These are phyloP conservation scores for Pleurotus sapidus DNA, from an alignment of 768 basidiomycete genomes.

Conservation along the genomic window DNA sequence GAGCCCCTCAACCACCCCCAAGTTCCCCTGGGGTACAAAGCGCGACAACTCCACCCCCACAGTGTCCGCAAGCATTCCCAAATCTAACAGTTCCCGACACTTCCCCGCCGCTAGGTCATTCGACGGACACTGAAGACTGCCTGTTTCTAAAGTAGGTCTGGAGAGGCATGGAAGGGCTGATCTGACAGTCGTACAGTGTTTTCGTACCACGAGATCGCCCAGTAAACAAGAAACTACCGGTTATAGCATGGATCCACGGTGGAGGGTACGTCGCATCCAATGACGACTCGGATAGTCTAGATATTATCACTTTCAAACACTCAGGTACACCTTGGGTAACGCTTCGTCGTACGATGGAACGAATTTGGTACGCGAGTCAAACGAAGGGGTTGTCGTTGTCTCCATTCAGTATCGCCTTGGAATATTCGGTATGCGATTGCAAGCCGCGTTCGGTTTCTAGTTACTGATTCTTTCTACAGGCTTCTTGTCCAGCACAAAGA, in stretches of 20 bases:
- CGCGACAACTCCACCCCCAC: constrained; percentile 25
- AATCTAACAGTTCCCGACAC: constrained; percentile 29
- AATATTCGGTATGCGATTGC: constrained; percentile 19
- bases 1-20: constrained; percentile 27
- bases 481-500: constrained; percentile 39
- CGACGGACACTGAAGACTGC: constrained; percentile 33
- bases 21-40: constrained; percentile 23
- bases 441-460: too few species aligned
- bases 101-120: constrained; percentile 15
- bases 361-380: constrained; percentile 3
- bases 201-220: constrained; percentile 28
- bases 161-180: neutral
- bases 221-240: constrained; percentile 18
- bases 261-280: constrained; percentile 1
- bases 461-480: constrained; percentile 16
- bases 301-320: neutral
- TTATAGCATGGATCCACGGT: constrained; percentile 10
- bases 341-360: constrained; percentile 4
- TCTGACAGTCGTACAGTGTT: constrained; percentile 18
- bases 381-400: constrained; percentile 29
- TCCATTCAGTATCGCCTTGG: constrained; percentile 43
- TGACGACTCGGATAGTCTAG: neutral
- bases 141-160: constrained; percentile 32
- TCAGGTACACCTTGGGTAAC: constrained; percentile 5
- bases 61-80: constrained; percentile 25